phyloP scores from a whole-genome alignment of 192 early-diverging fungal genomes.

The Mortierella antarctica region DNA sequence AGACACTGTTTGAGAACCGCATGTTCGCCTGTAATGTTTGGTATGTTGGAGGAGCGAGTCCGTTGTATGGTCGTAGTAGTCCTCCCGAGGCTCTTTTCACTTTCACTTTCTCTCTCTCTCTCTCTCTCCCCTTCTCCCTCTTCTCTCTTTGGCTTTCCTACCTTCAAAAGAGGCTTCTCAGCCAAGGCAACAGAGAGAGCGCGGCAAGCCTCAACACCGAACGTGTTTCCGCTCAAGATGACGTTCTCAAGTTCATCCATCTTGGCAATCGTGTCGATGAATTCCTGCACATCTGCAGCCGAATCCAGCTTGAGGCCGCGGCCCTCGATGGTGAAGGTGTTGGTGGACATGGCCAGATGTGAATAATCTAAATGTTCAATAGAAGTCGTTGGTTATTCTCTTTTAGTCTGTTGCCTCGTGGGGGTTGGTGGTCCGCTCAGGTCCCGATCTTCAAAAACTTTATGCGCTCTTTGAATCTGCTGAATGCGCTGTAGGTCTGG shows the following conservation, averaged over 20 bases:
- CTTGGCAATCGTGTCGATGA: slow-evolving; percentile 75
- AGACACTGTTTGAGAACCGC: no score
- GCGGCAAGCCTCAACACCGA: slow-evolving; percentile 90
- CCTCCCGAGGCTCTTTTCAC: slow-evolving; percentile 14
- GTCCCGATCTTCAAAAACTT: no score
- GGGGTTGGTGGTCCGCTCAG: no score
- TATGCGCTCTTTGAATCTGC: no score
- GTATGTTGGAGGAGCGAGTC: background rate
- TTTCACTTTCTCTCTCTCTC: background rate
- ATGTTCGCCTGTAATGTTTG: no score
- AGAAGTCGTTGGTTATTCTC: background rate
- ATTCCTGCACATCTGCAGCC: slow-evolving; percentile 81
- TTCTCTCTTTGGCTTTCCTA: slow-evolving; percentile 45
- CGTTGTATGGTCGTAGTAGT: background rate
- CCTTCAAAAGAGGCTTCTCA: slow-evolving; percentile 77
- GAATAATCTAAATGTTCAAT: background rate
- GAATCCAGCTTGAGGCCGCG: slow-evolving; percentile 90
- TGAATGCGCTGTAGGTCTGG: no score
- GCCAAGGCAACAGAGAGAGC: slow-evolving; percentile 80
- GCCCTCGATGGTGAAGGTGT: slow-evolving; percentile 88
- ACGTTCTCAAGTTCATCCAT: slow-evolving; percentile 76
- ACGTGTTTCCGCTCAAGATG: slow-evolving; percentile 88
- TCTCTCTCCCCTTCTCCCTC: no score
- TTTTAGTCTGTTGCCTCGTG: background rate
- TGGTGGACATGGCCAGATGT: slow-evolving; percentile 42